Conservation (phyloP, 495 filamentous ascomycete species). For the Margaritispora aquatica region DNA sequence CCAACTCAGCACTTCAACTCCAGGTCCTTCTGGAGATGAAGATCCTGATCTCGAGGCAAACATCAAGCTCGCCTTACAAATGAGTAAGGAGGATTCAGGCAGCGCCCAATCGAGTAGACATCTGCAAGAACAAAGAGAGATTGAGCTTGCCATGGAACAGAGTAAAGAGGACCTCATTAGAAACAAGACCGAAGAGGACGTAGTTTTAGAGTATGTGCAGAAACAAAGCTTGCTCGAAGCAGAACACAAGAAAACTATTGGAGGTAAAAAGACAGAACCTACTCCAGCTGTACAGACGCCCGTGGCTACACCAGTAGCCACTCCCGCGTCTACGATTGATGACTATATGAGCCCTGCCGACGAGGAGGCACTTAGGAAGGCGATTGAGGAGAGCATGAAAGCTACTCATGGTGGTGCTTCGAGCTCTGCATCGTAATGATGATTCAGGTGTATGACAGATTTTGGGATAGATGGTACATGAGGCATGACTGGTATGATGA, state of each 20-base stretch:
- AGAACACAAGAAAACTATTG: conserved; percentile 31
- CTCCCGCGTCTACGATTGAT: conserved; percentile 3
- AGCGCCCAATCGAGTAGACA: not conserved
- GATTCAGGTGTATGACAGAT: not conserved
- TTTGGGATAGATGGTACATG: not conserved
- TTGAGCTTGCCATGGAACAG: conserved; percentile 40
- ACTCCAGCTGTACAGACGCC: not conserved
- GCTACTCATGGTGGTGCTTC: not conserved
- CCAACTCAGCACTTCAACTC: conserved; percentile 15
- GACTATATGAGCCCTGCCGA: conserved; percentile 26
- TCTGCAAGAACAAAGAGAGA: conserved; percentile 28
- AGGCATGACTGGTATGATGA: not conserved
- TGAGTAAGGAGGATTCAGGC: conserved; percentile 1
- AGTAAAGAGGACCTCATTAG: conserved; percentile 32
- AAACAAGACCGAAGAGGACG: conserved; percentile 58
- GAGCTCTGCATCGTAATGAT: not conserved
- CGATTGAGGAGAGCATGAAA: conserved; percentile 42
- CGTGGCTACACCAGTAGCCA: not conserved
- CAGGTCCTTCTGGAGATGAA: conserved; percentile 15
- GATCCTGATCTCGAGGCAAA: conserved; percentile 37
- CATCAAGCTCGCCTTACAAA: conserved; percentile 26
- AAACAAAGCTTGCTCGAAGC: conserved; percentile 68
- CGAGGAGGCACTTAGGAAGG: conserved; percentile 39
- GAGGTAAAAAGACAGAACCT: conserved; percentile 7
- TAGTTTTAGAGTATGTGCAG: conserved; percentile 72